Evolutionary conservation across 2,329 filamentous ascomycete genomes (phyloP).

Genomic region (Lasiodiplodia theobromae): DNA sequence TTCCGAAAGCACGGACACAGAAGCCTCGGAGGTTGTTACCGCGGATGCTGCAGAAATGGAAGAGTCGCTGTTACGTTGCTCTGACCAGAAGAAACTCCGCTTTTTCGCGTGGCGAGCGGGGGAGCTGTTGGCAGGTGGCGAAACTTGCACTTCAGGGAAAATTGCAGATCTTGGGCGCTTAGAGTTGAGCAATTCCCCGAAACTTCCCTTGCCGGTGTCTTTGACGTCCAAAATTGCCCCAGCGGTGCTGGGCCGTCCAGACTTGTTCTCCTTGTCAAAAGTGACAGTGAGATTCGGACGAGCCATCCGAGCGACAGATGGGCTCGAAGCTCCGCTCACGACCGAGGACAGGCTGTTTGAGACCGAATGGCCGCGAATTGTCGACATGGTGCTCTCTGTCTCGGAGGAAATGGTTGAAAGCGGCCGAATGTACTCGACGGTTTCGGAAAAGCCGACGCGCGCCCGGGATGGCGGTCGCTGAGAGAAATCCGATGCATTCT

Average conservation of each 20-base stretch:
- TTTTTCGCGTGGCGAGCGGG: slow-evolving; percentile 40
- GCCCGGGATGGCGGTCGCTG: slow-evolving; percentile 59
- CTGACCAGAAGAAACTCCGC: slow-evolving; percentile 56
- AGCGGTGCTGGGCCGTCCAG: slow-evolving; percentile 69
- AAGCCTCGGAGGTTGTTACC: slow-evolving; percentile 44
- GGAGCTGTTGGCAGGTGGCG: slow-evolving; percentile 33
- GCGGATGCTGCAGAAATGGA: slow-evolving; percentile 38
- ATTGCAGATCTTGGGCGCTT: slow-evolving; percentile 49
- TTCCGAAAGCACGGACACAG: slow-evolving; percentile 37
- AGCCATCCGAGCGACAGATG: slow-evolving; percentile 51
- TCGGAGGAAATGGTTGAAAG: slow-evolving; percentile 85
- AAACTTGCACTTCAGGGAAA: slow-evolving; percentile 35
- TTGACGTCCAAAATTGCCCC: slow-evolving; percentile 69
- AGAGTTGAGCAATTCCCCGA: slow-evolving; percentile 39
- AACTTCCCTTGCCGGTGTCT: slow-evolving; percentile 36
- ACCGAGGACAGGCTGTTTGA: slow-evolving; percentile 83
- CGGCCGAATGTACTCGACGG: slow-evolving; percentile 82
- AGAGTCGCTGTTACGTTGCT: slow-evolving; percentile 55
- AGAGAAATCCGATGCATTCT: slow-evolving; percentile 43
- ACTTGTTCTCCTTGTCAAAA: slow-evolving; percentile 47
- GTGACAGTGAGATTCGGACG: slow-evolving; percentile 49
- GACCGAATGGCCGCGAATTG: slow-evolving; percentile 74
- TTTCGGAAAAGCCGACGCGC: slow-evolving; percentile 84
- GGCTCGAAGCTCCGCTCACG: slow-evolving; percentile 64
- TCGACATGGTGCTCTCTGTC: slow-evolving; percentile 76